Conservation (phyloP, 73 alveolate species). For the Tetrahymena thermophila region DNA sequence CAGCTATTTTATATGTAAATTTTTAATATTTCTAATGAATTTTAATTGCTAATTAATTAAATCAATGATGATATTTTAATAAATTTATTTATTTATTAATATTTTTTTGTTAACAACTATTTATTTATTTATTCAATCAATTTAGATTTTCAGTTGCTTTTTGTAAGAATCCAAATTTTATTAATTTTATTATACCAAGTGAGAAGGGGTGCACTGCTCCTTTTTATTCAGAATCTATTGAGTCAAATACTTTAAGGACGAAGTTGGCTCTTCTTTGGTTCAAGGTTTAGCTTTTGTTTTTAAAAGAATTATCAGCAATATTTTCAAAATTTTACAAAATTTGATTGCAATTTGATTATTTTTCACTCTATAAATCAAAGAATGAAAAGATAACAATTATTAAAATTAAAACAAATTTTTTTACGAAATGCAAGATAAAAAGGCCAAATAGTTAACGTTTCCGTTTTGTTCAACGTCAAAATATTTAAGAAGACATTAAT, state of each 20-base stretch:
- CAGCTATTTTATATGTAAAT: neutral
- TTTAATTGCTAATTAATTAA: too few species aligned
- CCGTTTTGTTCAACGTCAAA: neutral
- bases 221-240: neutral
- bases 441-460: neutral
- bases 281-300: neutral
- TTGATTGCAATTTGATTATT: too few species aligned
- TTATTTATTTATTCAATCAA: neutral
- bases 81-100: neutral
- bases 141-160: neutral
- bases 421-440: neutral
- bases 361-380: neutral
- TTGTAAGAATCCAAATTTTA: neutral
- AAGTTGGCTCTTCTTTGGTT: neutral
- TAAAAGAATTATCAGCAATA: neutral
- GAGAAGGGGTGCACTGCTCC: neutral
- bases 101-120: neutral
- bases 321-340: neutral
- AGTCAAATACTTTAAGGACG: neutral
- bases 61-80: neutral
- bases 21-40: too few species aligned
- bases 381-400: neutral
- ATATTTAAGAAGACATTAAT: neutral
- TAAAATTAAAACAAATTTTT: neutral
- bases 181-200: neutral